These are phyloP conservation scores for Eucalyptus cloeziana DNA, from an alignment of 345 rosid species.

Conservation along the genomic window DNA sequence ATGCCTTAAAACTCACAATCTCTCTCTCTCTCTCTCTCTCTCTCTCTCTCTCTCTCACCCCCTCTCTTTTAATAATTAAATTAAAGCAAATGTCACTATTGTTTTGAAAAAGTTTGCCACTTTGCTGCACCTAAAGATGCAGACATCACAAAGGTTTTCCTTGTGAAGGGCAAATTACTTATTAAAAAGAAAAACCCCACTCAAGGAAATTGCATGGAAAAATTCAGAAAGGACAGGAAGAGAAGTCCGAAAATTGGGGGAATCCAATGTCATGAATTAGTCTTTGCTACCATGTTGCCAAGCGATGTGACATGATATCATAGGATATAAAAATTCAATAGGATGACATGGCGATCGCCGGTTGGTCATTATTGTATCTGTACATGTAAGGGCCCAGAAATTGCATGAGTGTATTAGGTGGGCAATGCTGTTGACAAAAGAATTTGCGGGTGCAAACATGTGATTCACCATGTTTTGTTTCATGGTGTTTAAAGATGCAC, in stretches of 20 bases:
- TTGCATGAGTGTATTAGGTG: background rate
- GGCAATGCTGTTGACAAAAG: background rate
- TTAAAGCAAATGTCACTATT: background rate
- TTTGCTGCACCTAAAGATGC: background rate
- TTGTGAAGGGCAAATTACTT: background rate
- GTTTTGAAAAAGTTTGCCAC: background rate
- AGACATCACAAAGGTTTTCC: background rate
- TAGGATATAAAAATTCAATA: background rate
- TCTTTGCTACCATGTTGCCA: background rate
- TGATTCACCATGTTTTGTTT: background rate
- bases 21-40: no score
- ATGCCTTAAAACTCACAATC: background rate
- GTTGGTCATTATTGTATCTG: background rate
- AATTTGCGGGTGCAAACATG: background rate
- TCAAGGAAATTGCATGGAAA: background rate
- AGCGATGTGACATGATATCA: background rate
- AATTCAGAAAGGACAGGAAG: background rate
- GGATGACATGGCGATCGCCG: background rate
- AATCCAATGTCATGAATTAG: background rate
- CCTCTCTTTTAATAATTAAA: background rate
- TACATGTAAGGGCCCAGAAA: background rate
- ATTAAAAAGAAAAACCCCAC: background rate
- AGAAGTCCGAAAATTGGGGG: background rate
- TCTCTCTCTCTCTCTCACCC: background rate
- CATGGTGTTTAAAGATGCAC: background rate